Evolutionary conservation across 306 rosid genomes (phyloP), one percentile per base, ranked within the genome.

Genomic region (Trifolium subterraneum): DNA sequence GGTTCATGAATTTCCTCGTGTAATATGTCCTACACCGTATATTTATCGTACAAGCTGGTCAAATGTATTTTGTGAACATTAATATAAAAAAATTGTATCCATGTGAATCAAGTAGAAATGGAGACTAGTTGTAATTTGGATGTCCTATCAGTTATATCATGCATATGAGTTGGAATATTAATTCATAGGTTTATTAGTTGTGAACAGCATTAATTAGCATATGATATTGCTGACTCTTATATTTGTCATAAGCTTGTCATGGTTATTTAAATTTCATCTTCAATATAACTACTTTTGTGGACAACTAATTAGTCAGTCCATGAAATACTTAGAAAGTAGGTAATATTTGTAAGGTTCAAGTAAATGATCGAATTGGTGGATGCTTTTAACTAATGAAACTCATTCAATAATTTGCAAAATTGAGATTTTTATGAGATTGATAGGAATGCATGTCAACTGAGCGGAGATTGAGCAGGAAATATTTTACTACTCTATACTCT

Each of bases 61-160:
- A 67, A 79, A 81, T 55, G 19, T 50, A 63, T 29, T 70, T 76
- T 78, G 22, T 79, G 84, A 18, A 27, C 56, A 56, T 56, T 56
- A 56, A 56, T 23, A 11, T 12, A 0, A 56, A 20, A 55, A 23
- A 23, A 56, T 5, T 56, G 63, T 56, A 54, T 54, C 29, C 60
- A 20, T 54, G 60, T 54, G 18, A 82, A 56, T 73, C 55, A 50
- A n/a, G 23, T 76, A 22, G 63, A 81, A 45, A 20, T n/a, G 6
- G 11, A 60, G 23, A 68, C 54, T 59, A 8, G 10, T 23, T 60
- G 42, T 64, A 69, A 45, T 14, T 16, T 51, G 38, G 12, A 39
- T 16, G 31, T 22, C 73, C 42, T 64, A 31, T 19, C 7, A 8
- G 16, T 51, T 66, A 67, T 71, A 76, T 25, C 75, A 20, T 71